These are phyloP conservation scores for Annulohypoxylon stygium DNA, from an alignment of 495 filamentous ascomycete genomes.

Conservation along the genomic window DNA sequence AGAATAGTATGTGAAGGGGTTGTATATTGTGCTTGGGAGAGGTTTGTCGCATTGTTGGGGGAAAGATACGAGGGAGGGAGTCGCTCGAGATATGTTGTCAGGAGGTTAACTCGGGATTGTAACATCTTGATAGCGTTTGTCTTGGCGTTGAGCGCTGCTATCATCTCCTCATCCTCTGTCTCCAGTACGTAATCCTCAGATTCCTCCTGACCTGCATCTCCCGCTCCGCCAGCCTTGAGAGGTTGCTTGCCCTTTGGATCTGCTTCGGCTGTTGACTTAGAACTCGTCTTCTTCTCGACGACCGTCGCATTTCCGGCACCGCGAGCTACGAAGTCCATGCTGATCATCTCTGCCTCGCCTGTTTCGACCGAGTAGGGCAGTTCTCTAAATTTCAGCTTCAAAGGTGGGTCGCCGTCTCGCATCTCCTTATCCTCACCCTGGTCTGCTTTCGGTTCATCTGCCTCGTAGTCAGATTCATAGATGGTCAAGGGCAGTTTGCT, in stretches of 20 bases:
- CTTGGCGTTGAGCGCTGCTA: slow-evolving; percentile 80
- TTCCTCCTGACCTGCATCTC: slow-evolving; percentile 48
- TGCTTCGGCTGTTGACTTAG: slow-evolving; percentile 47
- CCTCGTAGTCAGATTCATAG: slow-evolving; percentile 88
- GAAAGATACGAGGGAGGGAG: slow-evolving; percentile 74
- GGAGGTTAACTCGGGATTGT: slow-evolving; percentile 82
- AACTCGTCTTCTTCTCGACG: slow-evolving; percentile 60
- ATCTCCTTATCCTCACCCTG: slow-evolving; percentile 75
- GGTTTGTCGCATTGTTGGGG: slow-evolving; percentile 52
- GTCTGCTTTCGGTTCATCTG: slow-evolving; percentile 62
- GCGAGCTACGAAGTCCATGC: slow-evolving; percentile 88
- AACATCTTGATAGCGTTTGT: slow-evolving; percentile 93
- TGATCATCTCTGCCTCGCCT: slow-evolving; percentile 97
- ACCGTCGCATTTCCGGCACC: slow-evolving; percentile 83
- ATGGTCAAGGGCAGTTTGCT: slow-evolving; percentile 90
- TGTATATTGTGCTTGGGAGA: slow-evolving; percentile 57
- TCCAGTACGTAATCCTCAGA: slow-evolving; percentile 68
- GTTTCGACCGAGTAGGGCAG: slow-evolving; percentile 90
- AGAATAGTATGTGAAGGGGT: slow-evolving; percentile 73
- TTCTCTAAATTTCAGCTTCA: slow-evolving; percentile 81
- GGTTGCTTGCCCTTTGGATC: slow-evolving; percentile 64
- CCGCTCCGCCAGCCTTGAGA: slow-evolving; percentile 43
- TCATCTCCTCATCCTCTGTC: slow-evolving; percentile 81
- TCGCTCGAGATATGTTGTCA: slow-evolving; percentile 82
- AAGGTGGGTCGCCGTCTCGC: slow-evolving; percentile 74